These are phyloP conservation scores for Castanopsis chinensis DNA, from an alignment of 306 rosid species.

Conservation along the genomic window DNA sequence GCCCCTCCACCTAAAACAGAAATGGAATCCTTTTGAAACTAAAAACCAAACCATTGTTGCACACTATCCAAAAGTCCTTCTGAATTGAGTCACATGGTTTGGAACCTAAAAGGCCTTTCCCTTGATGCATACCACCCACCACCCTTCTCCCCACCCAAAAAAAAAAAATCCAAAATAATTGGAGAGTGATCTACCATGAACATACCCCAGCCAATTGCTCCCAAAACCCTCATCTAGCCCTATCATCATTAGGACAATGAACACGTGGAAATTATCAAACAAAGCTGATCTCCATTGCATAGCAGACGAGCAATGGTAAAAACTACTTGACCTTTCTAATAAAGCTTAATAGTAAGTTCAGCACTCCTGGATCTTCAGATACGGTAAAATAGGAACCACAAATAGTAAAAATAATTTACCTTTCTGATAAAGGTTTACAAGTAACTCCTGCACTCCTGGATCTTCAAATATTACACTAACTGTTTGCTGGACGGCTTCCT, in stretches of 20 bases:
- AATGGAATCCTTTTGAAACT: neutral
- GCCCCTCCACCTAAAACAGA: neutral
- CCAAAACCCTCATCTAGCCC: neutral
- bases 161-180: neutral
- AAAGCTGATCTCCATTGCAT: neutral
- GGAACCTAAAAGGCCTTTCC: neutral
- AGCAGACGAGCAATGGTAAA: neutral
- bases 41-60: neutral
- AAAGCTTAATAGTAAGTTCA: conserved; percentile 77
- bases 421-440: conserved; percentile 74
- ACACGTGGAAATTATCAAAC: neutral
- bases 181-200: neutral
- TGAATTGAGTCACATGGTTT: neutral
- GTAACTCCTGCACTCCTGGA: conserved; percentile 96
- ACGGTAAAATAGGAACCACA: conserved; percentile 17
- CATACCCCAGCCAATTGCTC: neutral
- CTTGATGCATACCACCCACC: neutral
- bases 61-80: neutral
- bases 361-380: conserved; percentile 93
- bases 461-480: conserved; percentile 95
- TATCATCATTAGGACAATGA: neutral
- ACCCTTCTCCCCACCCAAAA: too few relatives aligned
- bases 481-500: conserved; percentile 97
- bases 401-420: conserved; percentile 29
- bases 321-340: conserved; percentile 46